Conservation (phyloP, 2,329 filamentous ascomycete species). For the Penicillium janthinellum region DNA sequence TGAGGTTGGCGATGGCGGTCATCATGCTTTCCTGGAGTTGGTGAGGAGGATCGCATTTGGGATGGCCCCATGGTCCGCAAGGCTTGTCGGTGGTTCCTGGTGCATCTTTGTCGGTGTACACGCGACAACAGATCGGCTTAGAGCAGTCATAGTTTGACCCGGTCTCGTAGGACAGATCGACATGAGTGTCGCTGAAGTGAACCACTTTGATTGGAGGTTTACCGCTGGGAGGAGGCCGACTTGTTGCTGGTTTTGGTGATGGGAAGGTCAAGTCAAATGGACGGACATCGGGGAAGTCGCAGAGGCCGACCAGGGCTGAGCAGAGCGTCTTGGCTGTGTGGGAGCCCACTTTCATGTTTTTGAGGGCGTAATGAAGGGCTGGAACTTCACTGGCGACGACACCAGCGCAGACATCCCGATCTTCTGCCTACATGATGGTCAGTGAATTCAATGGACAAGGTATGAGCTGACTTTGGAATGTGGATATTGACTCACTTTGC, state of each 20-base stretch:
- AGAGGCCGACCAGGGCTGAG: slow-evolving; percentile 57
- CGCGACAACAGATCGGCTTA: slow-evolving; percentile 62
- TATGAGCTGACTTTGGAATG: background rate
- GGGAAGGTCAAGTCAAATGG: slow-evolving; percentile 51
- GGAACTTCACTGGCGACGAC: slow-evolving; percentile 56
- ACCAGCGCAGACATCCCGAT: slow-evolving; percentile 59
- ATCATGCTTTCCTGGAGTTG: slow-evolving; percentile 58
- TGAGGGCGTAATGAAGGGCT: slow-evolving; percentile 54
- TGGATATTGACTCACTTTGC: slow-evolving; percentile 31
- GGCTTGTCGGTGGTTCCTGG: slow-evolving; percentile 54
- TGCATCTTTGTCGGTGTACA: slow-evolving; percentile 51
- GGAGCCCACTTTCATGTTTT: slow-evolving; percentile 52
- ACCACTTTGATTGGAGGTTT: slow-evolving; percentile 56
- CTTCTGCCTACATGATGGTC: slow-evolving; percentile 45
- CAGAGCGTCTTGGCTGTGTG: slow-evolving; percentile 57
- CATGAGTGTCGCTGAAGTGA: slow-evolving; percentile 63
- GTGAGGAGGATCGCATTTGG: slow-evolving; percentile 56
- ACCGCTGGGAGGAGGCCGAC: slow-evolving; percentile 50
- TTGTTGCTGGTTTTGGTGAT: slow-evolving; percentile 39
- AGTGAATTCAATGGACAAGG: background rate
- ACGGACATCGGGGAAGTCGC: slow-evolving; percentile 51
- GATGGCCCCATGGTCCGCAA: slow-evolving; percentile 56
- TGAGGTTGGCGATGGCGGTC: slow-evolving; percentile 42
- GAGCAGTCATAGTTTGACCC: slow-evolving; percentile 59
- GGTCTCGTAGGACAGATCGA: slow-evolving; percentile 58